phyloP scores from a whole-genome alignment of 2,329 filamentous ascomycete species.

The Penicillium concentricum region DNA sequence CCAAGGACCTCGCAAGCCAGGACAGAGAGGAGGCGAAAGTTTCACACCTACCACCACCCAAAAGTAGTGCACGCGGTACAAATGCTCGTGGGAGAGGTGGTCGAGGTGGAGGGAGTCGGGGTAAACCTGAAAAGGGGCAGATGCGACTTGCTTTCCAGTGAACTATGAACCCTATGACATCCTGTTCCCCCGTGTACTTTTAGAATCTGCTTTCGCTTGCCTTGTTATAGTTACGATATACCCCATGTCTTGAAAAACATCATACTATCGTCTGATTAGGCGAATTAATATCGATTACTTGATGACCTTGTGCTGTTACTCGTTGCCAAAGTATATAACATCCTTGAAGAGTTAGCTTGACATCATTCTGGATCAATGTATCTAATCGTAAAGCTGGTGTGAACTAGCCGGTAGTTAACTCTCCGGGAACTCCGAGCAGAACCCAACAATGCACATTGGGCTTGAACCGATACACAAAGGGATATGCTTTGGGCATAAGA shows the following conservation, averaged over 20 bases:
- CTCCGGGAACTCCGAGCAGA: not conserved
- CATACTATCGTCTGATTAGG: not conserved
- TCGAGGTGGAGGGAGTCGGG: slow-evolving; percentile 25
- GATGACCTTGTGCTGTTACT: not conserved
- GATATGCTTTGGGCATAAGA: not conserved
- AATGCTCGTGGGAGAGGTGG: slow-evolving; percentile 25
- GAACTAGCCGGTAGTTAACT: not conserved
- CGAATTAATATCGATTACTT: not conserved
- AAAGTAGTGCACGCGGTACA: slow-evolving; percentile 15
- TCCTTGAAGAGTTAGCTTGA: not conserved
- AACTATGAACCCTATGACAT: not conserved
- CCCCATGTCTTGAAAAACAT: not conserved
- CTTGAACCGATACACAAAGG: not conserved
- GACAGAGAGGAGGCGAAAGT: slow-evolving; percentile 46
- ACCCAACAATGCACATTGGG: not conserved
- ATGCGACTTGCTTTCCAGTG: slow-evolving; percentile 37
- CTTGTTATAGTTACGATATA: not conserved
- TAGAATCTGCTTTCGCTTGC: not conserved
- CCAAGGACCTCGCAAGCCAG: slow-evolving; percentile 75
- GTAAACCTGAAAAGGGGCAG: slow-evolving; percentile 38
- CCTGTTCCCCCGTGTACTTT: not conserved
- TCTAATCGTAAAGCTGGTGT: not conserved
- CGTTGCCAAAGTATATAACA: not conserved
- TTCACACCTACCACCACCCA: slow-evolving; percentile 14
- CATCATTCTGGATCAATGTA: not conserved